A percentile compares a stretch with the other conserved stretches of the same genome.
phyloP scores from a whole-genome alignment of 768 basidiomycete species.

The Auricularia sp. region DNA sequence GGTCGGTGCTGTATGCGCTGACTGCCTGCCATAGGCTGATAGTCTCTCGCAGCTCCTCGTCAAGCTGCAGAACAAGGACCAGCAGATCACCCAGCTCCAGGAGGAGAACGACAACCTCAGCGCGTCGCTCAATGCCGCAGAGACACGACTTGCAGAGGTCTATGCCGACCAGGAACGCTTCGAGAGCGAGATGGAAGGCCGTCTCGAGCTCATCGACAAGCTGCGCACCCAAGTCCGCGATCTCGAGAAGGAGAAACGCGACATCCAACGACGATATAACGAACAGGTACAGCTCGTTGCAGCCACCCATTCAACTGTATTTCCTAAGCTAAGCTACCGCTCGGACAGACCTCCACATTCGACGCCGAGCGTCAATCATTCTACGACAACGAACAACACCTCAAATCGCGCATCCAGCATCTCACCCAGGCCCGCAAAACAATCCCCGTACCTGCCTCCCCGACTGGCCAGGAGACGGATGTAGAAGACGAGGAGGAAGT shows the following conservation, averaged over 20 bases:
- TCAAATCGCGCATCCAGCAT: conserved; percentile 81
- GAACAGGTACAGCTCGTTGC: conserved; percentile 53
- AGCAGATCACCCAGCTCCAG: conserved; percentile 48
- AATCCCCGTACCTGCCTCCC: conserved; percentile 25
- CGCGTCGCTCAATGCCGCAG: conserved; percentile 56
- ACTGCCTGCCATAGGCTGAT: conserved; percentile 1
- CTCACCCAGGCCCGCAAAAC: conserved; percentile 58
- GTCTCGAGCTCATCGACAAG: conserved; percentile 76
- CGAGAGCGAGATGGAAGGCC: conserved; percentile 72
- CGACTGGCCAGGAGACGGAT: conserved; percentile 20
- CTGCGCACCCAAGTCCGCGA: conserved; percentile 72
- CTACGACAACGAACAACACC: conserved; percentile 88
- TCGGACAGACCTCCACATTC: conserved; percentile 64
- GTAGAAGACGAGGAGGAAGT: conserved; percentile 31
- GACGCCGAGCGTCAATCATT: conserved; percentile 88
- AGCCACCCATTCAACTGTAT: conserved; percentile 4
- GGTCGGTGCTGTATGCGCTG: conserved; percentile 29
- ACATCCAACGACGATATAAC: conserved; percentile 71
- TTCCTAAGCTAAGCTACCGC: conserved; percentile 8
- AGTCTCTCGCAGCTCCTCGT: conserved; percentile 49
- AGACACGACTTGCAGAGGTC: conserved; percentile 64
- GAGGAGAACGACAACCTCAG: conserved; percentile 55
- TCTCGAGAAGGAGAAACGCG: conserved; percentile 81
- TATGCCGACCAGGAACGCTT: conserved; percentile 73
- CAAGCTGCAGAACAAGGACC: conserved; percentile 70